These are phyloP conservation scores for Plectosphaerella plurivora DNA, from an alignment of 2,329 filamentous ascomycete species.

Conservation along the genomic window DNA sequence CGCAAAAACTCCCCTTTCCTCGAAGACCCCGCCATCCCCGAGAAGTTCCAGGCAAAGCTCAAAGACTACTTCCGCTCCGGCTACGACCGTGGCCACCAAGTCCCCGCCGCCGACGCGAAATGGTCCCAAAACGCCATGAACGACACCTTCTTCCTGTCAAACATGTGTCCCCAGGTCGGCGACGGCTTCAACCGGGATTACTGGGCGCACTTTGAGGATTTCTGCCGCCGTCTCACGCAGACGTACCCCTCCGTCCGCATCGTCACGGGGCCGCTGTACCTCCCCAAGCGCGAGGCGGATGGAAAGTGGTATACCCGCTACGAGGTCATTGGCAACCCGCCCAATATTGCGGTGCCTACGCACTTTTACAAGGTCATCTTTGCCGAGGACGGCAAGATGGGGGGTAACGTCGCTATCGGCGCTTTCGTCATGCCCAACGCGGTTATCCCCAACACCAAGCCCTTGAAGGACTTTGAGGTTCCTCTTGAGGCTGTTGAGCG, in stretches of 20 bases:
- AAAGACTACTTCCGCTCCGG: slow-evolving; percentile 94
- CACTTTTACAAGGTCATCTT: slow-evolving; percentile 99
- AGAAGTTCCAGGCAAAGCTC: slow-evolving; percentile 82
- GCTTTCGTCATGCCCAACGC: slow-evolving; percentile 96
- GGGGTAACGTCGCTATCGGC: slow-evolving; percentile 78
- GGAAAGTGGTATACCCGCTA: slow-evolving; percentile 95
- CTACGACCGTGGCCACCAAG: slow-evolving; percentile 95
- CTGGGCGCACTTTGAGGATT: slow-evolving; percentile 98
- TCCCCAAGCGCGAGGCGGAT: slow-evolving; percentile 79
- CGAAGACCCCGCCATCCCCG: slow-evolving; percentile 76
- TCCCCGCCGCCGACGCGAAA: slow-evolving; percentile 92
- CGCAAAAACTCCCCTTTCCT: slow-evolving; percentile 78
- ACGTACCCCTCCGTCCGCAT: slow-evolving; percentile 84
- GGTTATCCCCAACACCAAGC: slow-evolving; percentile 80
- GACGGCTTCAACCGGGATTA: slow-evolving; percentile 99
- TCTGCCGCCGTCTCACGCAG: slow-evolving; percentile 77
- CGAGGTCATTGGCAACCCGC: slow-evolving; percentile 91
- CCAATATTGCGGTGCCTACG: slow-evolving; percentile 91
- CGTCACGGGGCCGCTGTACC: slow-evolving; percentile 89
- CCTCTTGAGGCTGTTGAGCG: slow-evolving; percentile 89
- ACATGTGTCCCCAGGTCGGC: slow-evolving; percentile 98
- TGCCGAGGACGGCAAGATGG: slow-evolving; percentile 71
- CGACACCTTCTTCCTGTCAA: slow-evolving; percentile 85
- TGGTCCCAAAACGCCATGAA: slow-evolving; percentile 95
- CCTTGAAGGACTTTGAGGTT: slow-evolving; percentile 88